Base-by-base conservation (phyloP, 164 flowering plant species). In the Kingdonia uniflora region DNA sequence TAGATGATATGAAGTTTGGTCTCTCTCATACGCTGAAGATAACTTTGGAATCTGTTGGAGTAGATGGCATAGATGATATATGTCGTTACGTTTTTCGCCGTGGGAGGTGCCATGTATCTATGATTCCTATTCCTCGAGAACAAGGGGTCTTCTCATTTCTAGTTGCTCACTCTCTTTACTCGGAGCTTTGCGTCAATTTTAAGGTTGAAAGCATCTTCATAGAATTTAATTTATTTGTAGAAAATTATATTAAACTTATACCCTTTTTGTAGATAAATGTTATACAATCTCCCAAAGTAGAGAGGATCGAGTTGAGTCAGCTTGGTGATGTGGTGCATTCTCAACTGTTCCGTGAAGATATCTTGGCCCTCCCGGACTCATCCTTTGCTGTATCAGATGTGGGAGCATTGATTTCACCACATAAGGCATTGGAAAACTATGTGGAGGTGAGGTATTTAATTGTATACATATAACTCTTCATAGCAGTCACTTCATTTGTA, bases 71-170 rank as follows among this genome's bases (percentile, higher is more conserved):
- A 14, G 67, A 67, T 42, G 68, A 66, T 45, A 58, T 66, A 10
- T 49, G 63, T 39, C 64, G 51, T 37, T 82, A 74, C 52, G 61
- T 63, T 56, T 85, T 85, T 62, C 43, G 53, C 40, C 62, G 63
- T 51, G 95, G 95, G 17, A 64, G 70, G 42, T 85, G 95, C 61
- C 61, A 19, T 42, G 62, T 85, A 52, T 78, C 80, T 50, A 16
- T 60, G n/a, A 65, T 85, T 67, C 45, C 60, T 20, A 60, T 81
- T 29, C 87, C 89, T 52, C 45, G 19, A 14, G 66, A 35, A 45
- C 71, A 66, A 55, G 84, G 84, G 42, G n/a, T 15, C 15, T 72
- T 73, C 62, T 50, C 50, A 58, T 66, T 82, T 59, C 24, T 46
- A 19, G 85, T 78, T 60, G 57, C 63, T 60, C 87, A 86, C 54